phyloP scores from a whole-genome alignment of 176 grass and related monocot genomes.

The Ananas comosus region DNA sequence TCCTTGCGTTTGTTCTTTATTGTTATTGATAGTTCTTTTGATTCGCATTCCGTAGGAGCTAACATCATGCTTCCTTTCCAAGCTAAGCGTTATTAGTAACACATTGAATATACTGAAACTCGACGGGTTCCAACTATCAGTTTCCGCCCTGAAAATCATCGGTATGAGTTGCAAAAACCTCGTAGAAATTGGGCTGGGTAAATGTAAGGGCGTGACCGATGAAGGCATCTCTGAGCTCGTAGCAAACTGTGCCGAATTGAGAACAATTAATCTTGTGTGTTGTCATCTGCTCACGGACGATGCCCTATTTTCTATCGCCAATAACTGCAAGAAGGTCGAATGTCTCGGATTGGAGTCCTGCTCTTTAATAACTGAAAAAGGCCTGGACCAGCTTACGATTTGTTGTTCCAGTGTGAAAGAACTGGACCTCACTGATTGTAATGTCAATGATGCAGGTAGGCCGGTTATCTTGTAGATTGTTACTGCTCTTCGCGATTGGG shows the following conservation, averaged over 20 bases:
- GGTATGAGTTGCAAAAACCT: slow-evolving; percentile 61
- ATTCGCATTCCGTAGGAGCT: slow-evolving; percentile 52
- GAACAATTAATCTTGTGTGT: slow-evolving; percentile 75
- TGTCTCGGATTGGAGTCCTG: slow-evolving; percentile 68
- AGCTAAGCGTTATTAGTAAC: slow-evolving; percentile 48
- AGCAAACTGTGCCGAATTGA: slow-evolving; percentile 42
- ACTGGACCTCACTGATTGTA: slow-evolving; percentile 89
- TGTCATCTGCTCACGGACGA: slow-evolving; percentile 49
- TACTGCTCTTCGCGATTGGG: background rate
- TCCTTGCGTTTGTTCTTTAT: slow-evolving; percentile 1
- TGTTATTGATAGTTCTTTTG: background rate
- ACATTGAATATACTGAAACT: slow-evolving; percentile 73
- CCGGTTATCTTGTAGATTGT: background rate
- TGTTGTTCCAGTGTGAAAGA: slow-evolving; percentile 75
- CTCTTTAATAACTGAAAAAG: slow-evolving; percentile 74
- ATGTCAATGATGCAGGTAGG: slow-evolving; percentile 60
- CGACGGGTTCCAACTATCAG: slow-evolving; percentile 58
- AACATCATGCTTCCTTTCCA: slow-evolving; percentile 48
- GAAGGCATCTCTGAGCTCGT: slow-evolving; percentile 76
- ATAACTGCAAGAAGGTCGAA: slow-evolving; percentile 70
- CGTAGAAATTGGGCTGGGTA: slow-evolving; percentile 78
- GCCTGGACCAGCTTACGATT: slow-evolving; percentile 41
- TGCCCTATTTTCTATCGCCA: slow-evolving; percentile 63
- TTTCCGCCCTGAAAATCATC: slow-evolving; percentile 46
- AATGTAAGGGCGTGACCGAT: slow-evolving; percentile 72